A percentile compares a stretch with the other conserved stretches of the same genome.
phyloP scores from a whole-genome alignment of 192 early-diverging fungal species.

The Backusella sp. region DNA sequence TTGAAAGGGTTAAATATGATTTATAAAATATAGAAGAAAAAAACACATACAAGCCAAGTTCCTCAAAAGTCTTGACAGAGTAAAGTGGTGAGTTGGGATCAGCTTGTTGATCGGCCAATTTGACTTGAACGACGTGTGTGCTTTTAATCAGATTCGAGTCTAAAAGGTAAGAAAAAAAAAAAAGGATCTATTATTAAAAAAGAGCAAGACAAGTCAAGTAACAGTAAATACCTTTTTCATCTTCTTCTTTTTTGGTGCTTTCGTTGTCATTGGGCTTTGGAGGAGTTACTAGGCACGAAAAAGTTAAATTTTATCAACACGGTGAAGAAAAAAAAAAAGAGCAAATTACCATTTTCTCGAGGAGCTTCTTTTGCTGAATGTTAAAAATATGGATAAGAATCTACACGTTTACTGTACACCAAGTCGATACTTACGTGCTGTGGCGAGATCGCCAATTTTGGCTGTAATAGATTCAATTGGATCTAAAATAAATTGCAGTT shows the following conservation, averaged over 20 bases:
- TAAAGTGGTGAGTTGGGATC: constrained; percentile 76
- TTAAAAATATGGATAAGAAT: neutral
- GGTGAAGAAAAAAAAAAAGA: neutral
- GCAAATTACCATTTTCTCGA: neutral
- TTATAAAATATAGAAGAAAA: neutral
- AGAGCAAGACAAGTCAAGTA: neutral
- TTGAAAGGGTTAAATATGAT: constrained; percentile 11
- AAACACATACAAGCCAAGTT: constrained; percentile 61
- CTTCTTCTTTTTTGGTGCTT: neutral
- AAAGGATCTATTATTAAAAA: neutral
- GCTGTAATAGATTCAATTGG: constrained; percentile 8
- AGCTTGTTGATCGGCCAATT: constrained; percentile 59
- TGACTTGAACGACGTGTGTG: constrained; percentile 51
- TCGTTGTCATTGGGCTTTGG: neutral
- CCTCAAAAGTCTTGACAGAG: constrained; percentile 76
- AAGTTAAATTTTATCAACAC: neutral
- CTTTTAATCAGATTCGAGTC: constrained; percentile 37
- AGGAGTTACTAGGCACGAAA: neutral
- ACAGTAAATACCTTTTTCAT: too few species aligned
- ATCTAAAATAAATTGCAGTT: neutral
- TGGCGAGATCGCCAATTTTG: constrained; percentile 16
- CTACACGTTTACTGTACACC: neutral
- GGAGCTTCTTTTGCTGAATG: neutral
- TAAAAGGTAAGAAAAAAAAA: neutral
- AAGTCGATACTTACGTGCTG: constrained; percentile 4